phyloP scores from a whole-genome alignment of 2,329 filamentous ascomycete genomes.

The Sarocladiaceae sp. region DNA sequence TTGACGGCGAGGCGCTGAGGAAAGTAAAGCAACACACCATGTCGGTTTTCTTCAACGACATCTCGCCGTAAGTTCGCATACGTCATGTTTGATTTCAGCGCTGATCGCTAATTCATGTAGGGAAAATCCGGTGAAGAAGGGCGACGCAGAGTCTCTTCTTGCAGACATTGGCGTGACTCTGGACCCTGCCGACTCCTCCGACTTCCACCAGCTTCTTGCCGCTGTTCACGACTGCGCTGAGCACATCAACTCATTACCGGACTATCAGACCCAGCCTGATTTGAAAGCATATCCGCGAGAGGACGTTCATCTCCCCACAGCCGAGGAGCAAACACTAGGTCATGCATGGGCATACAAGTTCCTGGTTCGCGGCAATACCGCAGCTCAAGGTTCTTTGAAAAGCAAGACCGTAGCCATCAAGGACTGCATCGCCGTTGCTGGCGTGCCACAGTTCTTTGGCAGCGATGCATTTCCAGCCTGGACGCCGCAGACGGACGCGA shows the following conservation, averaged over 20 bases:
- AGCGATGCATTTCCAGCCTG: constrained; percentile 43
- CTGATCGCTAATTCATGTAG: constrained; percentile 14
- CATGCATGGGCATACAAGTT: constrained; percentile 47
- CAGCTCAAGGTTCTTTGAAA: constrained; percentile 19
- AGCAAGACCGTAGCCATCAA: constrained; percentile 45
- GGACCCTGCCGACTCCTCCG: constrained; percentile 28
- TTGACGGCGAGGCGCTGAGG: background rate
- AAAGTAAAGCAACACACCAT: constrained; percentile 16
- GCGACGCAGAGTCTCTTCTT: constrained; percentile 30
- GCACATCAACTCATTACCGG: constrained; percentile 33
- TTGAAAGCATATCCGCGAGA: constrained; percentile 36
- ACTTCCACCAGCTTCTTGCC: constrained; percentile 42
- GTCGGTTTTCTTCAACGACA: constrained; percentile 34
- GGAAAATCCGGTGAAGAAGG: constrained; percentile 33
- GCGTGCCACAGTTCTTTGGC: constrained; percentile 46
- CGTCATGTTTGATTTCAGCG: background rate
- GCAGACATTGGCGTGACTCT: constrained; percentile 29
- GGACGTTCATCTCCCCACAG: constrained; percentile 31
- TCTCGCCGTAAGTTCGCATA: constrained; percentile 22
- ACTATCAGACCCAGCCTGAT: constrained; percentile 38
- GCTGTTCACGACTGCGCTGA: constrained; percentile 46
- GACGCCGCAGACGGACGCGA: constrained; percentile 46
- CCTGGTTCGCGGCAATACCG: constrained; percentile 28
- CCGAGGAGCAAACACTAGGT: constrained; percentile 37
- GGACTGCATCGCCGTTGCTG: constrained; percentile 48